Evolutionary conservation across 495 filamentous ascomycete genomes (phyloP), one percentile per base, ranked within the genome.

Genomic region (Aspergillus ellipticus): DNA sequence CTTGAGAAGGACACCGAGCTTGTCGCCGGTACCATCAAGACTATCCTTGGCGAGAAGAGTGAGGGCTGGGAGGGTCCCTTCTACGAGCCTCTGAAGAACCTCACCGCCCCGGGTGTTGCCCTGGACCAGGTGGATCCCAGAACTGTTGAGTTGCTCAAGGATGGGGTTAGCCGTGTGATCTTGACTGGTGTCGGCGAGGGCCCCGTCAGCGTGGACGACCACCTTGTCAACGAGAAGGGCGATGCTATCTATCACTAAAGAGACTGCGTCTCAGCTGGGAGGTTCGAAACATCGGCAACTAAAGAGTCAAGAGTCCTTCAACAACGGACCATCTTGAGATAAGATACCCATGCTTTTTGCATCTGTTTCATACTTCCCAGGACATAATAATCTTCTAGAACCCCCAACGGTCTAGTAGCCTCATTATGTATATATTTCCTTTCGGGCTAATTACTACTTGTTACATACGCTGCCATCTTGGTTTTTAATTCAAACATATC

Each of bases 131-230:
- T 89, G 42, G 87, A 91, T 57, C 67, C 68, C 5, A 70, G 68
- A 24, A 76, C 83, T 7, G 71, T 86, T 4, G 72, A 78, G 45
- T 72, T 83, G 35, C 67, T 98, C 63, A 84, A 84, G 74, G 80
- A 81, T 52, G 95, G 94, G 13, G 85, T 98, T 7, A 88, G 85
- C 71, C 80, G 90, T 60, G 86, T 97, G 20, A 98, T 98, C 57
- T 67, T 90, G 79, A 97, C 94, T 2, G 79, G 87, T 39, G 94
- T 98, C 22, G 94, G 94, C 0, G 90, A 94, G 69, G 95, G 94
- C 0, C 94, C 94, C 0, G 69, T 87, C 47, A 89, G 80, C 69
- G 85, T 89, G 15, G 76, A 90, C 29, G 86, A 93, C 53, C 85
- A 86, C 61, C 76, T 98, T 62, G 83, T 96, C 58, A 82, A 81